Base-by-base conservation (phyloP, 768 basidiomycete species). In the Pleurotus giganteus region DNA sequence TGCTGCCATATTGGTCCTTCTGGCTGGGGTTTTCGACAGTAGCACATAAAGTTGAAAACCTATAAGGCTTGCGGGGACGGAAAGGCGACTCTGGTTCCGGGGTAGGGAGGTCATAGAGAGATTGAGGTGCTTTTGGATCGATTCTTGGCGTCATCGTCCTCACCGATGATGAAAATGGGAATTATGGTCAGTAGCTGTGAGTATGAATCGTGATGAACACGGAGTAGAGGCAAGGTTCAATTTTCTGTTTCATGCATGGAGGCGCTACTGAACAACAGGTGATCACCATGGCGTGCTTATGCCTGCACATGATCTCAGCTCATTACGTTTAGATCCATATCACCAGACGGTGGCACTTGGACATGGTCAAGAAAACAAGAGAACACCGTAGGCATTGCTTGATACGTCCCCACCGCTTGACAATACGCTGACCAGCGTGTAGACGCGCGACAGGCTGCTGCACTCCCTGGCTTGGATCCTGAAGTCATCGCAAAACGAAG, bases 1-100 rank as follows among this genome's bases (percentile, higher is more conserved):
- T 93, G 56, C 91, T 86, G 17, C 94, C 94, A 68, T 94, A 89
- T 73, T 98, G 96, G 72, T 99, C 96, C 70, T 96, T 95, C 72
- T 88, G 89, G 53, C 80, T 80, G 0, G 93, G 93, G 61, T 92
- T 91, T 63, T 96, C 94, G 55, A 96, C 92, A 4, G 92, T 94
- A 21, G 90, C 94, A 57, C 91, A 93, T 55, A 91, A 74, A 13
- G 91, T 94, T n/a, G 90, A 89, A 69, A 94, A 92, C n/a, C 84
- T 79, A 71, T 93, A 91, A 0, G 88, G 89, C 68, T 84, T 84
- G 56, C 89, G 79, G 21, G 80, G 71, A 42, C 83, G 70, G 57
- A 79, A 67, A 2, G 90, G 90, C 0, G 89, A 87, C 56, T 91
- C 90, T 26, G 90, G 86, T 60, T 90, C 89, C 58, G 90, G 90